Evolutionary conservation across 495 filamentous ascomycete genomes (phyloP).

Genomic region (Aspergillus campestris): DNA sequence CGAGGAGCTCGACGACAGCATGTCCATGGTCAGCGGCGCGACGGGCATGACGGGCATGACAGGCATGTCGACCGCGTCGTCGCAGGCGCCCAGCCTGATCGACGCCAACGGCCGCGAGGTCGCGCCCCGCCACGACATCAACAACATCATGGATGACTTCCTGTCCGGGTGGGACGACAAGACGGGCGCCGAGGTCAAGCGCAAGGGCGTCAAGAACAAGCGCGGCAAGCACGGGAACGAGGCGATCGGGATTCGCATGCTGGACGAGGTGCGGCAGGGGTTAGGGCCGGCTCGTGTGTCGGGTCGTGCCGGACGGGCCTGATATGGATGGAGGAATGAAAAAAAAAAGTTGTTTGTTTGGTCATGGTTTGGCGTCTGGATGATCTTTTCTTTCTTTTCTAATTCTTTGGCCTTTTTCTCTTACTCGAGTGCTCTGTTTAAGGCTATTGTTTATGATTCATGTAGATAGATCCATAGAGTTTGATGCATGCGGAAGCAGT

Average conservation of each 20-base stretch:
- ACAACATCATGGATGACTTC: conserved; percentile 91
- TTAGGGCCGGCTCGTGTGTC: conserved; percentile 59
- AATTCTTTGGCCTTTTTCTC: too few relatives aligned
- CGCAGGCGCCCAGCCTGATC: conserved; percentile 37
- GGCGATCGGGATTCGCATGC: conserved; percentile 71
- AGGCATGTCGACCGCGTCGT: conserved; percentile 38
- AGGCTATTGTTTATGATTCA: too few relatives aligned
- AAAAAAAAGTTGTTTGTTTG: too few relatives aligned
- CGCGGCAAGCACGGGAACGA: conserved; percentile 75
- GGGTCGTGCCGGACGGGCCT: conserved; percentile 22
- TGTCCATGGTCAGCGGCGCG: conserved; percentile 47
- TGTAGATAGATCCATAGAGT: too few relatives aligned
- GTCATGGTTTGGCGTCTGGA: too few relatives aligned
- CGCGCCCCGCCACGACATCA: conserved; percentile 62
- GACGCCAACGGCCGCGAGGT: conserved; percentile 35
- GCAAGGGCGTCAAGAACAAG: conserved; percentile 43
- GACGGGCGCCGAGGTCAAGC: conserved; percentile 67
- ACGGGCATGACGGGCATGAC: conserved; percentile 37
- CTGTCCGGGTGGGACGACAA: conserved; percentile 51
- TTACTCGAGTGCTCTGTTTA: too few relatives aligned
- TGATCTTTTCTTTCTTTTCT: too few relatives aligned
- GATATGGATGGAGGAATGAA: background rate
- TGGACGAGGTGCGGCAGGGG: conserved; percentile 81
- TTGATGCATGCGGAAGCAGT: too few relatives aligned
- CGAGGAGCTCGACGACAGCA: conserved; percentile 44